These are phyloP conservation scores for Penicillium olsonii DNA, from an alignment of 2,329 filamentous ascomycete species.

Conservation along the genomic window DNA sequence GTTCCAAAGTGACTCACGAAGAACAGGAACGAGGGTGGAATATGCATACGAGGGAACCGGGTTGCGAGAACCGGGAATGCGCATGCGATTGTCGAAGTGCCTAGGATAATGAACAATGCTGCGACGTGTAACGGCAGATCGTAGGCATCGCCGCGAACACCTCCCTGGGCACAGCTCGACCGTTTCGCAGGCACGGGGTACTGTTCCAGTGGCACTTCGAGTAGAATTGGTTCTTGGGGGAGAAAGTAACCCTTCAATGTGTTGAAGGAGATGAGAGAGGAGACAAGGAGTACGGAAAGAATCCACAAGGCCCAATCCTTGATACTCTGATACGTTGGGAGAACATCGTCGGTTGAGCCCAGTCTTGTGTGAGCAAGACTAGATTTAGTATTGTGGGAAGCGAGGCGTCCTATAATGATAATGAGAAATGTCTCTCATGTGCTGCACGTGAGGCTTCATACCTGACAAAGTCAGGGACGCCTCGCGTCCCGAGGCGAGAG, in stretches of 20 bases:
- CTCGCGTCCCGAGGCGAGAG: constrained; percentile 7
- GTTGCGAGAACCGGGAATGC: constrained; percentile 67
- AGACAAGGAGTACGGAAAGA: constrained; percentile 27
- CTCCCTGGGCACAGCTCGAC: constrained; percentile 30
- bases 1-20: constrained; percentile 74
- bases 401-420: constrained; percentile 22
- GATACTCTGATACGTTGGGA: constrained; percentile 14
- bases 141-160: constrained; percentile 46
- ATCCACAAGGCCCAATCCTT: constrained; percentile 28
- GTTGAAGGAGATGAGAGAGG: constrained; percentile 25
- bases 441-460: constrained; percentile 8
- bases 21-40: constrained; percentile 49
- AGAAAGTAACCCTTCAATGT: constrained; percentile 14
- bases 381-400: constrained; percentile 7
- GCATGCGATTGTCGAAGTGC: constrained; percentile 58
- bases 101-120: constrained; percentile 64
- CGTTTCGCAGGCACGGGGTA: constrained; percentile 13
- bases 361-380: constrained; percentile 2
- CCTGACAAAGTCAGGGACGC: constrained; percentile 34
- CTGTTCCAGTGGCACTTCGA: not conserved
- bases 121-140: constrained; percentile 65
- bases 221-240: not conserved
- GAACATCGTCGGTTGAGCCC: constrained; percentile 2
- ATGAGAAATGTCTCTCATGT: not conserved
- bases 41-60: constrained; percentile 58